These are phyloP conservation scores for Cicer chorassanicum DNA, from an alignment of 306 rosid genomes.

Conservation along the genomic window DNA sequence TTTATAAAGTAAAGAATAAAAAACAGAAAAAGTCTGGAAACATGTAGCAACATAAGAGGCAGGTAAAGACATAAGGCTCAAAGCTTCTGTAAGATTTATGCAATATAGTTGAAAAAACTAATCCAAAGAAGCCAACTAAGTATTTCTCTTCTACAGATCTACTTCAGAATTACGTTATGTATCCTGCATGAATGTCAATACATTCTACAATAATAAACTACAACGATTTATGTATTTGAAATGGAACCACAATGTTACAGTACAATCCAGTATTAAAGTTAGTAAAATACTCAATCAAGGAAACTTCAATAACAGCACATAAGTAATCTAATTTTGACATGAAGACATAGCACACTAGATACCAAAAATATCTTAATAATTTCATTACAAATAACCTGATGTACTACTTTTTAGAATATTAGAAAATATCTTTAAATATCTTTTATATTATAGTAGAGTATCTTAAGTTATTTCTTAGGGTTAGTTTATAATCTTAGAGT, in stretches of 20 bases:
- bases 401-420: not conserved
- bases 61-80: not conserved
- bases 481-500: no score
- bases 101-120: constrained; percentile 36
- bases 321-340: constrained; percentile 3
- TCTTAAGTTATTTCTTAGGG: no score
- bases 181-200: constrained; percentile 16
- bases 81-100: constrained; percentile 2
- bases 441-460: no score
- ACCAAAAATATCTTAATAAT: constrained; percentile 23
- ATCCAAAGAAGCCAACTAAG: constrained; percentile 27
- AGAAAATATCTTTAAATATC: no score
- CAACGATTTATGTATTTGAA: not conserved
- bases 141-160: constrained; percentile 28
- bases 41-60: constrained; percentile 23
- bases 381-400: constrained; percentile 24
- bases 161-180: constrained; percentile 25
- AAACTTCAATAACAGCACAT: constrained; percentile 21
- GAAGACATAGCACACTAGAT: not conserved
- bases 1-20: constrained; percentile 14
- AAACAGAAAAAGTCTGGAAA: constrained; percentile 29
- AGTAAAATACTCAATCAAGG: not conserved
- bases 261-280: constrained; percentile 1
- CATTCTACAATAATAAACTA: constrained; percentile 4
- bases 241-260: constrained; percentile 25